phyloP scores from a whole-genome alignment of 1,284 basidiomycete genomes.

The Ganoderma boninense region DNA sequence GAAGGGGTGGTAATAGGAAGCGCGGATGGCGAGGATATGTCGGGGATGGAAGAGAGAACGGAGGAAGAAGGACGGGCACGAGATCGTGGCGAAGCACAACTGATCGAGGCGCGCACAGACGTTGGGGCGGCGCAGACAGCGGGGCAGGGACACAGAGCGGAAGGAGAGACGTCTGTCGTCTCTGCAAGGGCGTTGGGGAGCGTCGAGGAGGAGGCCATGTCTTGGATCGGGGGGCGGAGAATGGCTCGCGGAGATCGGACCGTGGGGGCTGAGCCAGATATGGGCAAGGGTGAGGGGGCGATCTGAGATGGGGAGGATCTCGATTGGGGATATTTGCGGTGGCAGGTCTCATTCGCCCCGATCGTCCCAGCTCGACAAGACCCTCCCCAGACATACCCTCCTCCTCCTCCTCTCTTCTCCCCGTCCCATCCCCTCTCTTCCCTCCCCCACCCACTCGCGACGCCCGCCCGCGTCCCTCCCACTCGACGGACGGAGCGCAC shows the following conservation, averaged over 20 bases:
- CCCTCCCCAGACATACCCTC: not conserved
- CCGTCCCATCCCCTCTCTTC: not conserved
- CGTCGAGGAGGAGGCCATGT: not conserved
- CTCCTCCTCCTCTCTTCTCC: no score
- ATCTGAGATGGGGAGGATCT: conserved; percentile 9
- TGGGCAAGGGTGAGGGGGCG: not conserved
- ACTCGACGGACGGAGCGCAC: not conserved
- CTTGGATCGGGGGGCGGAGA: not conserved
- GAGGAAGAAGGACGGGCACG: not conserved
- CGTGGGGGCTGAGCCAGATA: not conserved
- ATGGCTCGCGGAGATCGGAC: conserved; percentile 11
- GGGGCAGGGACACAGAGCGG: not conserved
- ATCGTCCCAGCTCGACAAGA: not conserved
- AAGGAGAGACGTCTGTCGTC: not conserved
- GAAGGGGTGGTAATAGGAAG: not conserved
- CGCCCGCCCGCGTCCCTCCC: no score
- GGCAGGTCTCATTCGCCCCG: not conserved
- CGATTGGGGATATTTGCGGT: conserved; percentile 6
- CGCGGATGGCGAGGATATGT: conserved; percentile 7
- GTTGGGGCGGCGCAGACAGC: not conserved
- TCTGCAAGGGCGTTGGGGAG: not conserved
- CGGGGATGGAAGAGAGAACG: not conserved
- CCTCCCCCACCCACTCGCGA: no score
- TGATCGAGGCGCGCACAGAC: not conserved
- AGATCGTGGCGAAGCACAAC: not conserved